These are phyloP conservation scores for Saccharomycopsis sp. DNA, from an alignment of 805 yeast species.

Conservation along the genomic window DNA sequence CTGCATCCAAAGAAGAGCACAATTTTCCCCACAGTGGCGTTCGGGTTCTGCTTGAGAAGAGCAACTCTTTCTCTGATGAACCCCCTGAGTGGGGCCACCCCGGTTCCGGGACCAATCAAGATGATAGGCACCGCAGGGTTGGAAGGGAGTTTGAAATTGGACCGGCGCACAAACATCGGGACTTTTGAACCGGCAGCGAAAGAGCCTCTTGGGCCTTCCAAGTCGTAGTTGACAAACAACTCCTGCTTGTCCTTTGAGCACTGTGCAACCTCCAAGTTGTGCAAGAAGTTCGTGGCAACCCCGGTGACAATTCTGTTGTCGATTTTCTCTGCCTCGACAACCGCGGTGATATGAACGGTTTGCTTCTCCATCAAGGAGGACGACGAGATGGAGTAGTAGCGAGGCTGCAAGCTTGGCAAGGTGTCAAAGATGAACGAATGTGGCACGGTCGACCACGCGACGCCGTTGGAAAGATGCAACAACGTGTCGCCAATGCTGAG, in stretches of 20 bases:
- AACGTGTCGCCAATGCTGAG: slow-evolving; percentile 73
- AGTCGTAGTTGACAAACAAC: slow-evolving; percentile 43
- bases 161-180: slow-evolving; percentile 90
- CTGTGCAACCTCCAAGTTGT: slow-evolving; percentile 58
- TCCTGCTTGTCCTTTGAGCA: slow-evolving; percentile 23
- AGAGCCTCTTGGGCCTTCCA: slow-evolving; percentile 75
- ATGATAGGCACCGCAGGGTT: slow-evolving; percentile 78
- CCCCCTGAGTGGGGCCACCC: slow-evolving; percentile 97
- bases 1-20: slow-evolving; percentile 85
- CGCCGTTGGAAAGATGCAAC: slow-evolving; percentile 48
- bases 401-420: slow-evolving; percentile 76
- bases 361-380: slow-evolving; percentile 72
- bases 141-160: slow-evolving; percentile 87
- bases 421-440: slow-evolving; percentile 78
- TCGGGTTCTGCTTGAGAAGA: slow-evolving; percentile 35
- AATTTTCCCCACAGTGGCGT: slow-evolving; percentile 55
- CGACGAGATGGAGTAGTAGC: slow-evolving; percentile 93
- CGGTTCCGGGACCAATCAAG: slow-evolving; percentile 97
- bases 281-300: slow-evolving; percentile 83
- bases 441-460: slow-evolving; percentile 70
- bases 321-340: slow-evolving; percentile 59
- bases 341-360: slow-evolving; percentile 77
- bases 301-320: slow-evolving; percentile 39
- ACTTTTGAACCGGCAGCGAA: slow-evolving; percentile 39
- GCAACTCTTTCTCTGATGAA: slow-evolving; percentile 80